phyloP scores from a whole-genome alignment of 371 early-diverging fungal genomes.

The Amoeboaphelidium protococcarum region DNA sequence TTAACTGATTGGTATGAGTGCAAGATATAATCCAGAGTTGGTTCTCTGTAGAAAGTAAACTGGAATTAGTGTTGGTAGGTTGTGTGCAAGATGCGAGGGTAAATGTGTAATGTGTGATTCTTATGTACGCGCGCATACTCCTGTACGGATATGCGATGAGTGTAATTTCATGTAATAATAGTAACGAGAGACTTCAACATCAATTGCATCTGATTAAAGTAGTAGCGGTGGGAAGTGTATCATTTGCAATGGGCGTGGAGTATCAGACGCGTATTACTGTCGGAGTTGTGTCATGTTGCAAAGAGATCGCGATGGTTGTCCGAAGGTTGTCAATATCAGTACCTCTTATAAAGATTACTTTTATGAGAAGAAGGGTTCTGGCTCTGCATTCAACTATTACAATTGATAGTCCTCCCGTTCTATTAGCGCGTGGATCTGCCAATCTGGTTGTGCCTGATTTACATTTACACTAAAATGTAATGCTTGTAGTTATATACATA shows the following conservation, averaged over 20 bases:
- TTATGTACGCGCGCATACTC: conserved; percentile 60
- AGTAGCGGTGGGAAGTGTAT: conserved; percentile 72
- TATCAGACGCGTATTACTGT: conserved; percentile 90
- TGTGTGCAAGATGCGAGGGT: conserved; percentile 35
- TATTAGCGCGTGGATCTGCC: too few species aligned
- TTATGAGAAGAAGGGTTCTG: conserved; percentile 83
- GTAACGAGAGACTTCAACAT: too few species aligned
- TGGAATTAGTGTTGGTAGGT: neutral
- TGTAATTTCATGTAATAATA: too few species aligned
- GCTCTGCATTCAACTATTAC: too few species aligned
- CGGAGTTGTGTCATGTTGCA: conserved; percentile 66
- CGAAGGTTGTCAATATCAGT: conserved; percentile 43
- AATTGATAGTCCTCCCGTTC: too few species aligned
- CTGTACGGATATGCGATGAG: conserved; percentile 82
- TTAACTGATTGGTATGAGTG: too few species aligned
- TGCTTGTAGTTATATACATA: too few species aligned
- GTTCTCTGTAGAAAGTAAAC: conserved; percentile 1
- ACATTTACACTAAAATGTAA: too few species aligned
- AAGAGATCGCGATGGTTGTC: conserved; percentile 91
- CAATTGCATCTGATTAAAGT: too few species aligned
- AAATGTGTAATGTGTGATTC: conserved; percentile 86
- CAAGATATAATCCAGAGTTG: too few species aligned
- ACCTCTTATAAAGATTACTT: conserved; percentile 30
- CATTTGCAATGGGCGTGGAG: conserved; percentile 67
- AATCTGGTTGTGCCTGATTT: too few species aligned